phyloP scores from a whole-genome alignment of 352 stramenopile species.

The Plasmopara halstedii region DNA sequence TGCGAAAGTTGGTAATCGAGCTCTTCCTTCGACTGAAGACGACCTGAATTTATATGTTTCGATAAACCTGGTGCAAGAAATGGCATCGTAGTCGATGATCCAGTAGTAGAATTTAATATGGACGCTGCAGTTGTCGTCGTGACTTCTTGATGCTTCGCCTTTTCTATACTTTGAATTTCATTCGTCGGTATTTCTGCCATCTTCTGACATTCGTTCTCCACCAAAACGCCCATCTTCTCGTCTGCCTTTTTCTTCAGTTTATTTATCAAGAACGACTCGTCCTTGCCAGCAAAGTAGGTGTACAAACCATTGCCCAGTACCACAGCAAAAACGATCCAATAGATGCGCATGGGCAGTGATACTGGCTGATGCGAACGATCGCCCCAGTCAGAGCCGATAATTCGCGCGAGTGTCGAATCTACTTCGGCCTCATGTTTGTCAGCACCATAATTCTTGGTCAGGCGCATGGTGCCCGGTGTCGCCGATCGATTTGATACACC shows the following conservation, averaged over 20 bases:
- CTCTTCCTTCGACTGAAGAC: slow-evolving; percentile 27
- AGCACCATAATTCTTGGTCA: slow-evolving; percentile 24
- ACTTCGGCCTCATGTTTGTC: slow-evolving; percentile 37
- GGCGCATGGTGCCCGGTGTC: slow-evolving; percentile 29
- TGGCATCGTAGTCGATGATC: slow-evolving; percentile 23
- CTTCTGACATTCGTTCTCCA: slow-evolving; percentile 37
- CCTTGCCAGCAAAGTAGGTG: slow-evolving; percentile 45
- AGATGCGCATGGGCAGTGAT: slow-evolving; percentile 61
- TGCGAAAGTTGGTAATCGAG: slow-evolving; percentile 34
- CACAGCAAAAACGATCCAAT: slow-evolving; percentile 55
- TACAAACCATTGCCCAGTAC: slow-evolving; percentile 55
- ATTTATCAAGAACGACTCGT: slow-evolving; percentile 47
- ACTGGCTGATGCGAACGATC: slow-evolving; percentile 58
- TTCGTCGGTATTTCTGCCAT: slow-evolving; percentile 12
- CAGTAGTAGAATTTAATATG: slow-evolving; percentile 14
- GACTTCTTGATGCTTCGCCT: slow-evolving; percentile 1
- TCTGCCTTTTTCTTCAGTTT: slow-evolving; percentile 50
- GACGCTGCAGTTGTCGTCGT: slow-evolving; percentile 4
- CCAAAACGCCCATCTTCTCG: slow-evolving; percentile 37
- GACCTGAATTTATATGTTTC: slow-evolving; percentile 4
- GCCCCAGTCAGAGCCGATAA: slow-evolving; percentile 72
- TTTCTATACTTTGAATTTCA: not conserved
- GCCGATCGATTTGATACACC: slow-evolving; percentile 2
- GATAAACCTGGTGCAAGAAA: slow-evolving; percentile 29
- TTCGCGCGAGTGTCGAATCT: slow-evolving; percentile 50